Base-by-base conservation (phyloP, 164 flowering plant species). In the Brasenia schreberi region DNA sequence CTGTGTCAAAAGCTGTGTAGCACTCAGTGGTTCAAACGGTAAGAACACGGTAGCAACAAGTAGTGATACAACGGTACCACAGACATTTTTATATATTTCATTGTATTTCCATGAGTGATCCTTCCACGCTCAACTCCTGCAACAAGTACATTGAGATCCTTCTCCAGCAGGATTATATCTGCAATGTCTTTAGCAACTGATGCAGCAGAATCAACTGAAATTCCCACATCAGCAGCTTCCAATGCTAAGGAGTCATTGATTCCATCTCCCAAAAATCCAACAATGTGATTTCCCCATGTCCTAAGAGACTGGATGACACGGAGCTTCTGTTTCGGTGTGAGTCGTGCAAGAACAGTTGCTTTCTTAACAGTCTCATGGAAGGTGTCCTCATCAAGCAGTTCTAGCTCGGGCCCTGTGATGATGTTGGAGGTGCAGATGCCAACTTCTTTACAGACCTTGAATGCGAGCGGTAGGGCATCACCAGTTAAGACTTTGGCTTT, bases 201-300 rank as follows among this genome's bases (percentile, higher is more conserved):
- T 17, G 81, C 90, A 9, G 86, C 96, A 1, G 89, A 87, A 63
- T 87, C 96, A 6, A 87, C 92, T 14, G 89, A 82, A 66, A 89
- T 85, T 9, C 96, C 90, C 10, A 87, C 83, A 72, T 87, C 77
- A 18, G 92, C 96, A 49, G 85, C 92, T 67, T 85, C 90, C 56
- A 87, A 64, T 5, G 87, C 92, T 0, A 87, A 87, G 18, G 89
- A 77, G 66, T 89, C 96, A 68, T 89, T 89, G 42, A 87, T 72
- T 18, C 92, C 92, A 68, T 87, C 92, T 23, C 96, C 96, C 69
- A 85, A 66, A 74, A 85, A 89, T 10, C 92, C 96, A 33, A 89
- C 92, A 10, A 87, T 75, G 42, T 85, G 89, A 6, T 80, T 75
- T 65, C 84, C 92, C 16, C 62, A 61, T 19, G 74, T 79, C 72